Evolutionary conservation across 345 rosid species (phyloP).

Genomic region (Brassica nigra): DNA sequence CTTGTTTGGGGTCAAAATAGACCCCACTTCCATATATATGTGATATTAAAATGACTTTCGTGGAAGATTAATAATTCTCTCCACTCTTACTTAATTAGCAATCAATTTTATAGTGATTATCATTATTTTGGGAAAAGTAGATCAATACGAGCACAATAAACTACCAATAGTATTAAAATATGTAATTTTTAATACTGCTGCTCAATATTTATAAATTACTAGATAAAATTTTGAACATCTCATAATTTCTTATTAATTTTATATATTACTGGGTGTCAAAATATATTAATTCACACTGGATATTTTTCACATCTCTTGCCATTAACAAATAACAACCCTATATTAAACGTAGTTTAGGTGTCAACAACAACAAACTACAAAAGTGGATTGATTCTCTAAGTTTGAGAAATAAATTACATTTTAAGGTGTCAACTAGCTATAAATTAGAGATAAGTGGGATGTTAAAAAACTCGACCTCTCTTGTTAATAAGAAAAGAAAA

Average conservation of each 20-base stretch:
- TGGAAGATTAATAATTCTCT: background rate
- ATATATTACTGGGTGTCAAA: background rate
- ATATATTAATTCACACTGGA: background rate
- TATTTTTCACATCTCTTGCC: background rate
- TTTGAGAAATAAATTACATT: background rate
- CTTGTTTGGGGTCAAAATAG: constrained; percentile 10
- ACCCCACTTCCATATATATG: constrained; percentile 7
- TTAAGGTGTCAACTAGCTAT: background rate
- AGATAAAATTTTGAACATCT: background rate
- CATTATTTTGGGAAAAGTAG: background rate
- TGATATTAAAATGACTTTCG: constrained; percentile 4
- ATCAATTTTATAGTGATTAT: background rate
- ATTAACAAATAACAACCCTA: background rate
- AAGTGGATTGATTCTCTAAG: background rate
- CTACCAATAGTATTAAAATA: background rate
- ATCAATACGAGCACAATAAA: background rate
- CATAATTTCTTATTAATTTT: background rate
- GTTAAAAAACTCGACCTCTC: background rate
- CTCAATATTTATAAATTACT: background rate
- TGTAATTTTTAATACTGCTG: background rate
- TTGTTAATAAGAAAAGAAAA: background rate
- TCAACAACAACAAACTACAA: background rate
- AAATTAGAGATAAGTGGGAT: background rate
- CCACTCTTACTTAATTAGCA: background rate
- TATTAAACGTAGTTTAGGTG: background rate